These are phyloP conservation scores for Camelina hispida DNA, from an alignment of 345 rosid species.

Conservation along the genomic window DNA sequence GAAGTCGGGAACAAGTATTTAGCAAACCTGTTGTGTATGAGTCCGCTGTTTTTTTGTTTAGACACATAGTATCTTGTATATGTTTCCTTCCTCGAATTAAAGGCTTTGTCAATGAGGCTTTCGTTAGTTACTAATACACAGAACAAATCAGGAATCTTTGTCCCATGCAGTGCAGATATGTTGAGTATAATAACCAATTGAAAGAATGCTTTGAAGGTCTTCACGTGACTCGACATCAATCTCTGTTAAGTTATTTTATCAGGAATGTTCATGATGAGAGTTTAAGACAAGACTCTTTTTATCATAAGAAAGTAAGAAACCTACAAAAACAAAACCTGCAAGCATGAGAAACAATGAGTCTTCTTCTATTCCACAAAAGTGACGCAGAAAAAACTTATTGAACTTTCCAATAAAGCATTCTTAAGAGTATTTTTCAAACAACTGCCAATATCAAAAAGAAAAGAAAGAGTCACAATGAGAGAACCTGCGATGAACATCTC, in stretches of 20 bases:
- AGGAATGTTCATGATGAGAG: background rate
- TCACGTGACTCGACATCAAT: no score
- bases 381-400: background rate
- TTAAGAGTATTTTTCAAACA: background rate
- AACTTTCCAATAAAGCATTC: conserved; percentile 5
- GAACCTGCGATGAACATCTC: conserved; percentile 1
- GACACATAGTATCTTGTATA: background rate
- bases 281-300: background rate
- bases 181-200: background rate
- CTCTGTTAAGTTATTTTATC: background rate
- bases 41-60: background rate
- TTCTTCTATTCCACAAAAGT: background rate
- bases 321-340: background rate
- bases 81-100: no score
- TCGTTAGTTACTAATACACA: background rate
- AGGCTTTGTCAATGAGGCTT: conserved; percentile 2
- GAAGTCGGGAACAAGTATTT: background rate
- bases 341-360: background rate
- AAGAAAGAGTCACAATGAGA: background rate
- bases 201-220: no score
- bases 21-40: background rate
- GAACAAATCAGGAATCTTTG: background rate
- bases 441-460: background rate
- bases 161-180: background rate
- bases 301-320: background rate